Evolutionary conservation across 1,139 yeast species (phyloP).

Genomic region (Sugiyamaella novakii): DNA sequence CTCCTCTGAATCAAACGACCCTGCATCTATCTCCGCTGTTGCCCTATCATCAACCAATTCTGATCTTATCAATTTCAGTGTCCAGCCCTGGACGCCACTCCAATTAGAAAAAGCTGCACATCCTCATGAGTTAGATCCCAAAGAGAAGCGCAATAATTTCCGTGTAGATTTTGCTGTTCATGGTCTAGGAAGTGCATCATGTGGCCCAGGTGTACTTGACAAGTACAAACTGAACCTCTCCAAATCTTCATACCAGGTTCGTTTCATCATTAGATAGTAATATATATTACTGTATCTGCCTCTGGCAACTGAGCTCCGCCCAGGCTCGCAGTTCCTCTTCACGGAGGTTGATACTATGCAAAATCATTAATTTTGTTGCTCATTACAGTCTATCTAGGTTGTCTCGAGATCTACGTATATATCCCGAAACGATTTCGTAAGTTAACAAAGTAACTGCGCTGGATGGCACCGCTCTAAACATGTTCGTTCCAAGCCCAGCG

Average conservation of each 20-base stretch:
- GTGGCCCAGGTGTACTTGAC: conserved; percentile 42
- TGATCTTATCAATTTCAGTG: conserved; percentile 27
- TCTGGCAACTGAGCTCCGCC: conserved; percentile 9
- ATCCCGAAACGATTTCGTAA: conserved; percentile 72
- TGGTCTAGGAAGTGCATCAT: conserved; percentile 45
- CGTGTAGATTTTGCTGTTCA: conserved; percentile 43
- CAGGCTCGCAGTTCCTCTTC: conserved; percentile 1
- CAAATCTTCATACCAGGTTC: conserved; percentile 14
- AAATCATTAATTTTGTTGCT: conserved; percentile 13
- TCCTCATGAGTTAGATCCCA: conserved; percentile 37
- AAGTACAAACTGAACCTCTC: conserved; percentile 31
- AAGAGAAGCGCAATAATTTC: conserved; percentile 31
- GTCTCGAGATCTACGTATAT: conserved; percentile 20
- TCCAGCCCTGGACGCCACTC: conserved; percentile 35
- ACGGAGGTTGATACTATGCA: neutral
- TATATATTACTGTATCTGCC: conserved; percentile 1
- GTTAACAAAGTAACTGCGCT: conserved; percentile 94
- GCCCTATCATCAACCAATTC: conserved; percentile 1
- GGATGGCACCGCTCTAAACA: conserved; percentile 92
- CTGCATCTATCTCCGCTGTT: conserved; percentile 12
- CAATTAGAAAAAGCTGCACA: conserved; percentile 40
- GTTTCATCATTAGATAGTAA: conserved; percentile 11
- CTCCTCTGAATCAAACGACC: neutral
- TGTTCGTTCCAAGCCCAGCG: conserved; percentile 83
- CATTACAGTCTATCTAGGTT: conserved; percentile 15